phyloP scores from a whole-genome alignment of 306 rosid species.

The Fagus crenata region DNA sequence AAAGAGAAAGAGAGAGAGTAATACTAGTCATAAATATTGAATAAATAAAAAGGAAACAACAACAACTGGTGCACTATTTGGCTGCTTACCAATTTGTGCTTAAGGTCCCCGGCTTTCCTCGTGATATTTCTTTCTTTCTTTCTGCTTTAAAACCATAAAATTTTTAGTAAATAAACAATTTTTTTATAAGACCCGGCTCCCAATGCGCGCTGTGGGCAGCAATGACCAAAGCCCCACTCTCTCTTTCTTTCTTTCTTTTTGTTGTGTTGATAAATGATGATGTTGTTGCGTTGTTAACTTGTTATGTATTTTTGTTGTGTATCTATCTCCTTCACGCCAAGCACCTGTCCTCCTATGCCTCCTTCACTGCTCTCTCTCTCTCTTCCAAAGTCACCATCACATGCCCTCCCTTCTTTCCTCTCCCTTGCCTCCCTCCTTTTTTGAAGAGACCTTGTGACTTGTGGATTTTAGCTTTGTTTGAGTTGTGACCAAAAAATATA shows the following conservation, averaged over 20 bases:
- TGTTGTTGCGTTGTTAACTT: background rate
- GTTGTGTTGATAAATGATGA: background rate
- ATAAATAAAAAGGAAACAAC: background rate
- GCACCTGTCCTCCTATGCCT: constrained; percentile 37
- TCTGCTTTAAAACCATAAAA: constrained; percentile 6
- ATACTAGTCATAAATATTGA: constrained; percentile 20
- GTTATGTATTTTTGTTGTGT: background rate
- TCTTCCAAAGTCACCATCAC: constrained; percentile 37
- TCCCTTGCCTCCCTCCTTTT: background rate
- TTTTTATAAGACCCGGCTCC: constrained; percentile 28
- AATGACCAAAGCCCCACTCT: constrained; percentile 20
- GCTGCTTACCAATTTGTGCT: constrained; percentile 45
- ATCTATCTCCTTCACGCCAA: constrained; percentile 59
- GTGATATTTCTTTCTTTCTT: constrained; percentile 15
- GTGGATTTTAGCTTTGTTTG: constrained; percentile 20
- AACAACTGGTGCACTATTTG: constrained; percentile 35
- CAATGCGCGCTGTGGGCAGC: constrained; percentile 24
- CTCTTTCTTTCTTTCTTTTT: background rate
- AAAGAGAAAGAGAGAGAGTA: constrained; percentile 28
- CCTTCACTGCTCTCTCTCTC: constrained; percentile 19
- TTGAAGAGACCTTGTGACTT: constrained; percentile 27
- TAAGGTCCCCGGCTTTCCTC: constrained; percentile 34
- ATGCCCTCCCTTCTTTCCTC: constrained; percentile 13
- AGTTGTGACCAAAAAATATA: constrained; percentile 4
- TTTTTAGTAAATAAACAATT: no score